Percentiles rank a stretch among this genome's conserved stretches.
These are phyloP conservation scores for Diospyros kaki DNA, from an alignment of 148 eudicot genomes.

Conservation along the genomic window DNA sequence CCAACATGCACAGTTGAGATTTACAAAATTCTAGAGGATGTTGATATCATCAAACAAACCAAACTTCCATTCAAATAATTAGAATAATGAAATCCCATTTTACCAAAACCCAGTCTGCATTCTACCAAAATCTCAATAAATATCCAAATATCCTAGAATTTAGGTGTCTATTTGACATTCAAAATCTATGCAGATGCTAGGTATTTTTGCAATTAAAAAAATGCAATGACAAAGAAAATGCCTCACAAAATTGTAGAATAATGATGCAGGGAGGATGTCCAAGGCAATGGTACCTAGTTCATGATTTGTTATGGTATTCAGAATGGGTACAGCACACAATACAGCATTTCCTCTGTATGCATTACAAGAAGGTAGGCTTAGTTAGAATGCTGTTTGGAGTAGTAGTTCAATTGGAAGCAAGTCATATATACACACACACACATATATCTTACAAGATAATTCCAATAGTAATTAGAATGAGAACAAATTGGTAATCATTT, in stretches of 20 bases:
- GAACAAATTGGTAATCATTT: too few relatives aligned
- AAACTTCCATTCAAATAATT: neutral
- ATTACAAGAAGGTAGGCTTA: too few relatives aligned
- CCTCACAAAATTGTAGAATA: neutral
- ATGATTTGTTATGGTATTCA: too few relatives aligned
- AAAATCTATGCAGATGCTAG: neutral
- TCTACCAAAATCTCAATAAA: too few relatives aligned
- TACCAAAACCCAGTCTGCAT: neutral
- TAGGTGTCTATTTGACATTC: neutral
- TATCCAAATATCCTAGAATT: neutral
- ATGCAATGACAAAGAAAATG: neutral
- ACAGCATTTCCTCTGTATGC: too few relatives aligned
- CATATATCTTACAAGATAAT: too few relatives aligned
- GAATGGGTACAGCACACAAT: too few relatives aligned
- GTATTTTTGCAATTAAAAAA: neutral
- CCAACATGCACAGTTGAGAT: neutral
- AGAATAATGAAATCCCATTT: neutral
- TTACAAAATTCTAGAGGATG: neutral
- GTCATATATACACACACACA: too few relatives aligned
- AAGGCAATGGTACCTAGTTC: neutral
- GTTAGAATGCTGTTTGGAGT: too few relatives aligned
- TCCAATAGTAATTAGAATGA: too few relatives aligned
- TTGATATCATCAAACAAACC: neutral
- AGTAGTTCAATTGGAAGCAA: too few relatives aligned
- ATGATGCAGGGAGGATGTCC: neutral